Base-by-base conservation (phyloP, 2,329 filamentous ascomycete species). In the Myriangium duriaei region DNA sequence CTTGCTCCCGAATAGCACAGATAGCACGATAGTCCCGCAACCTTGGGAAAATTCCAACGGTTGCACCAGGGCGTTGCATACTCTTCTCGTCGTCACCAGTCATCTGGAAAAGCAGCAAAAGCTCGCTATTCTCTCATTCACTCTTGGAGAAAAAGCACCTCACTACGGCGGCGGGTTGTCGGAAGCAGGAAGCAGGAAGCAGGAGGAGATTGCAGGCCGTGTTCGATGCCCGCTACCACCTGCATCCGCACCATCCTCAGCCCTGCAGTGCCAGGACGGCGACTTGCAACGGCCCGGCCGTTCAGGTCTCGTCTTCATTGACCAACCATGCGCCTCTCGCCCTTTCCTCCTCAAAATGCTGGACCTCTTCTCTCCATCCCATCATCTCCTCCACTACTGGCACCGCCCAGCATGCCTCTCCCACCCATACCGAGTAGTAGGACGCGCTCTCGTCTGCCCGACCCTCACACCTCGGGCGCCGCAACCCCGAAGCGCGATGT, bases 381-480 rank as follows among this genome's bases (percentile, higher is more conserved):
- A 30, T 19, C 36, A 19, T 39, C 36, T 13, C 28, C 36, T 33
- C 36, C 36, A 21, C 15, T 30, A 26, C 17, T 15, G 14, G 36
- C 16, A 11, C 36, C 36, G 30, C 36, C 36, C 16, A 39, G 32
- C 19, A 39, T 39, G 36, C 36, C 36, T 28, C 36, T 39, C 29
- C 36, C 36, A 28, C 14, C 36, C 16, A 16, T 39, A 26, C 36
- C 36, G n/a, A 32, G 29, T 30, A 33, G 29, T 19, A 39, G 32
- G 29, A 33, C 9, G 11, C 30, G 36, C 16, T 39, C 36, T 21
- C 29, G 36, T 21, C 30, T 39, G 30, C 36, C 36, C 15, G 36
- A 39, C 29, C 30, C 30, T 11, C 36, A 29, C 11, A 39, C 32
- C 5, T 39, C 36, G 3, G 21, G 7, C 21, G 21, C 21, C n/a